These are phyloP conservation scores for Datisca glomerata DNA, from an alignment of 306 rosid species.

Conservation along the genomic window DNA sequence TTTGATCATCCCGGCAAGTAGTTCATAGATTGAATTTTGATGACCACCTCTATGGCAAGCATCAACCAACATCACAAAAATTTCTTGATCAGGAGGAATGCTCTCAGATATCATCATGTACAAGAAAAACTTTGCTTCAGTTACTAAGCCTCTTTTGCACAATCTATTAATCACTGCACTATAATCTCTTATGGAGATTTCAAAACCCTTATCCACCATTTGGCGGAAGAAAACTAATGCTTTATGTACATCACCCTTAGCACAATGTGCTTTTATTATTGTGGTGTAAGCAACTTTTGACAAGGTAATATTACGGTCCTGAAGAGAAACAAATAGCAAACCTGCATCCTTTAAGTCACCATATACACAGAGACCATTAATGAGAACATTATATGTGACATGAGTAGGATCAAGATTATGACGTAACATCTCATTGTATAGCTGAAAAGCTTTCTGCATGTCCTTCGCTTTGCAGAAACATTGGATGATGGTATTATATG, in stretches of 20 bases:
- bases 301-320: slow-evolving; percentile 16
- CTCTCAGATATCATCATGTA: slow-evolving; percentile 37
- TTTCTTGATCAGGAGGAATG: slow-evolving; percentile 29
- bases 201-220: slow-evolving; percentile 32
- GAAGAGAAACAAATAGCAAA: slow-evolving; percentile 25
- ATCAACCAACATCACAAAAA: slow-evolving; percentile 31
- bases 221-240: slow-evolving; percentile 24
- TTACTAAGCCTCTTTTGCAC: slow-evolving; percentile 31
- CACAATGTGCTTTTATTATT: slow-evolving; percentile 40
- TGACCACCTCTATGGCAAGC: slow-evolving; percentile 18
- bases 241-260: slow-evolving; percentile 28
- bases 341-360: slow-evolving; percentile 41
- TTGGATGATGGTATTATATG: slow-evolving; percentile 33
- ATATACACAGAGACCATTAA: slow-evolving; percentile 36
- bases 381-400: slow-evolving; percentile 34
- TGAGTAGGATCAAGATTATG: slow-evolving; percentile 36
- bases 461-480: slow-evolving; percentile 33
- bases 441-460: slow-evolving; percentile 28
- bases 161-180: slow-evolving; percentile 40
- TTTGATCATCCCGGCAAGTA: slow-evolving; percentile 33
- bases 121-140: slow-evolving; percentile 33
- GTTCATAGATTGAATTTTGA: slow-evolving; percentile 19
- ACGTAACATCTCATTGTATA: slow-evolving; percentile 32
- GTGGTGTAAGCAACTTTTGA: slow-evolving; percentile 33
- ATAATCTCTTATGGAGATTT: slow-evolving; percentile 30